These are phyloP conservation scores for Saccharomyces hybrid DNA, from an alignment of 1,139 yeast genomes.

Conservation along the genomic window DNA sequence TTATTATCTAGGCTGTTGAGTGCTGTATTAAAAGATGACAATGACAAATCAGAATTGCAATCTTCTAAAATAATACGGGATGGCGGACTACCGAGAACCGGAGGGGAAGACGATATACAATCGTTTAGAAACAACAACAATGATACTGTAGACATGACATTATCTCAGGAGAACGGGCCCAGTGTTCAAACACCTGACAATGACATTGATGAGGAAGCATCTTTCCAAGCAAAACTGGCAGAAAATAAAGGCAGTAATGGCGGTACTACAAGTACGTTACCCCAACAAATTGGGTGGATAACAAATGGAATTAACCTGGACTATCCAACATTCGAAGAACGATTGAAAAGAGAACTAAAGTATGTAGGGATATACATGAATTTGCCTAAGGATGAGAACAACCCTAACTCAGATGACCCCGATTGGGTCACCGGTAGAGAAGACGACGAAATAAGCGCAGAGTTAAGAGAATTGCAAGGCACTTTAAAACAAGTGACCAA, in stretches of 20 bases:
- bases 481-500: constrained; percentile 55
- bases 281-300: constrained; percentile 43
- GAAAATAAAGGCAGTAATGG: constrained; percentile 10
- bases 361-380: constrained; percentile 88
- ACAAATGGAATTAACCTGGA: constrained; percentile 47
- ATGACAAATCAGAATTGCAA: constrained; percentile 27
- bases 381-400: constrained; percentile 34
- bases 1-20: constrained; percentile 75
- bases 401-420: constrained; percentile 30
- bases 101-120: background rate
- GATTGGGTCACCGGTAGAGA: constrained; percentile 74
- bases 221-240: constrained; percentile 1
- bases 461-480: constrained; percentile 63
- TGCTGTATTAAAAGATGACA: constrained; percentile 46
- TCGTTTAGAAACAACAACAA: constrained; percentile 16
- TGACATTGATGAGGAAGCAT: constrained; percentile 6
- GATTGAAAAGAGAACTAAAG: constrained; percentile 77
- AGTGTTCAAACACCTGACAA: constrained; percentile 4
- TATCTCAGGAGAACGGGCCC: constrained; percentile 8
- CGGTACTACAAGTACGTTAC: constrained; percentile 33
- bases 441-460: constrained; percentile 91
- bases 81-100: background rate
- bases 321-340: constrained; percentile 74
- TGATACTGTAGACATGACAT: constrained; percentile 4
- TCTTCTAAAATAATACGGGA: background rate